Percentiles rank a stretch among this genome's conserved stretches.
phyloP scores from a whole-genome alignment of 306 rosid genomes.

The Quercus wislizeni region DNA sequence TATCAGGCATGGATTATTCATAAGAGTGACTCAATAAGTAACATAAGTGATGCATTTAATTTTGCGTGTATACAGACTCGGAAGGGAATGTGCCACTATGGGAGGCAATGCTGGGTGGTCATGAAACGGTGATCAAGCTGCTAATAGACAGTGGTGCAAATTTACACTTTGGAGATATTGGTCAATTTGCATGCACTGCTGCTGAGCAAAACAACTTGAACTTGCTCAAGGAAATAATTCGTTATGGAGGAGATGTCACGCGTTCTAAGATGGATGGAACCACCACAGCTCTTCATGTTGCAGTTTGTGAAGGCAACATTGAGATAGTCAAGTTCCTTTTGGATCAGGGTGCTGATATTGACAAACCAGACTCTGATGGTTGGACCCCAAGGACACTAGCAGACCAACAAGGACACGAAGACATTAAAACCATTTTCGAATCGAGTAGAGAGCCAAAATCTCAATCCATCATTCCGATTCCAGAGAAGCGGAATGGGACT shows the following conservation, averaged over 20 bases:
- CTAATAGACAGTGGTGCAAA: slow-evolving; percentile 64
- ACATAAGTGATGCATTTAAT: not conserved
- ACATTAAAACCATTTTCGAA: slow-evolving; percentile 58
- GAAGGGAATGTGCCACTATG: slow-evolving; percentile 80
- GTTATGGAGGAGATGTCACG: slow-evolving; percentile 63
- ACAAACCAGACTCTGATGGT: slow-evolving; percentile 50
- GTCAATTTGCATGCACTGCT: slow-evolving; percentile 65
- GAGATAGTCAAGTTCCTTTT: slow-evolving; percentile 65
- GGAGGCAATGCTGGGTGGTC: slow-evolving; percentile 72
- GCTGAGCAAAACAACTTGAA: slow-evolving; percentile 55
- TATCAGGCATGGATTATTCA: not conserved
- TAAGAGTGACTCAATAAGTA: not conserved
- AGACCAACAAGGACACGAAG: slow-evolving; percentile 78
- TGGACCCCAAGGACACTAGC: slow-evolving; percentile 84
- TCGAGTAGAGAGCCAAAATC: slow-evolving; percentile 33
- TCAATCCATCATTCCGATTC: slow-evolving; percentile 30
- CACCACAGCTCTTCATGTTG: slow-evolving; percentile 71
- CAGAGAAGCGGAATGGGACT: slow-evolving; percentile 31
- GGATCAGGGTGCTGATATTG: slow-evolving; percentile 59
- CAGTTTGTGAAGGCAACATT: slow-evolving; percentile 65
- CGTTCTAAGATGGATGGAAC: slow-evolving; percentile 36
- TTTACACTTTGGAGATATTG: slow-evolving; percentile 52
- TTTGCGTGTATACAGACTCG: slow-evolving; percentile 42
- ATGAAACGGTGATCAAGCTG: slow-evolving; percentile 48
- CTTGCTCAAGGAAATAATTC: slow-evolving; percentile 53